A percentile compares a stretch with the other conserved stretches of the same genome.
Evolutionary conservation across 371 early-diverging fungal species (phyloP).

Genomic region (Apophysomyces trapeziformis): DNA sequence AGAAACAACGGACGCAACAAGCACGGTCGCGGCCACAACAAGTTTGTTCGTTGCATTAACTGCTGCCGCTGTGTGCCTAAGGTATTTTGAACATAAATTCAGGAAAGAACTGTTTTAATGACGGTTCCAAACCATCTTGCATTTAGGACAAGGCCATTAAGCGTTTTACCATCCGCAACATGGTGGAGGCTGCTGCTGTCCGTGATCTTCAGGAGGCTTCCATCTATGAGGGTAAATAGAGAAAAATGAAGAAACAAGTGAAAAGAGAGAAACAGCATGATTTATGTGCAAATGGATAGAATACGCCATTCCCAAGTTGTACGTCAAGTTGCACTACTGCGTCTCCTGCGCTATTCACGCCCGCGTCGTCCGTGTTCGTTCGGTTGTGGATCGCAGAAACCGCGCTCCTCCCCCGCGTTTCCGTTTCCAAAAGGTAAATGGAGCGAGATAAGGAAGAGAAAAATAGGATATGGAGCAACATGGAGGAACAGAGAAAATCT

Average conservation of each 20-base stretch:
- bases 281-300: conserved; percentile 38
- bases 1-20: conserved; percentile 86
- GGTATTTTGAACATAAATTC: conserved; percentile 23
- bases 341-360: conserved; percentile 98
- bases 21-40: conserved; percentile 97
- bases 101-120: not conserved
- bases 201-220: conserved; percentile 96
- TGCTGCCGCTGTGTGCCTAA: conserved; percentile 97
- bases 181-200: conserved; percentile 97
- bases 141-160: conserved; percentile 96
- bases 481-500: not conserved
- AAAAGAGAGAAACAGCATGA: not conserved
- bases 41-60: conserved; percentile 96
- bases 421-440: conserved; percentile 67
- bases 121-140: not conserved
- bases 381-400: conserved; percentile 85
- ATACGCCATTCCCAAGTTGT: conserved; percentile 96
- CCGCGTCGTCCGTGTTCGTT: conserved; percentile 95
- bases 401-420: conserved; percentile 90
- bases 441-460: not conserved
- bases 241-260: not conserved
- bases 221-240: conserved; percentile 77
- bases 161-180: conserved; percentile 95
- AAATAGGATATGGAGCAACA: not conserved
- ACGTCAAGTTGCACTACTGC: conserved; percentile 97